A percentile compares a stretch with the other conserved stretches of the same genome.
These are phyloP conservation scores for Elaeis oleifera DNA, from an alignment of 202 grass and related monocot genomes.

Conservation along the genomic window DNA sequence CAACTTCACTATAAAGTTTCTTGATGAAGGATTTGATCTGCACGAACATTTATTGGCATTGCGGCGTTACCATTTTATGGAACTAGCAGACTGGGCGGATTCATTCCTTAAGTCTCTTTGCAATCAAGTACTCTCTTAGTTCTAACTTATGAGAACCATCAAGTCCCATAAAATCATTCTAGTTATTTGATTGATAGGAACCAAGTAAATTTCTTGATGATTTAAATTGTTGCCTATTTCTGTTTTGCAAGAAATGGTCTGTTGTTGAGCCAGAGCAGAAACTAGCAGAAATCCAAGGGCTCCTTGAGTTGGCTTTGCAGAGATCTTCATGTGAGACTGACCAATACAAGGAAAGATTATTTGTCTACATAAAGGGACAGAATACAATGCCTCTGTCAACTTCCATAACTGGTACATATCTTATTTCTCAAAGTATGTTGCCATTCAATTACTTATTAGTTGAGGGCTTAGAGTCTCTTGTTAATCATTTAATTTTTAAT, in stretches of 20 bases:
- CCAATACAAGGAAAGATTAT: slow-evolving; percentile 75
- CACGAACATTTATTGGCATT: slow-evolving; percentile 63
- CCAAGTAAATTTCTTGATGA: not conserved
- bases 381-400: slow-evolving; percentile 26
- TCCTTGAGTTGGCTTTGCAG: slow-evolving; percentile 80
- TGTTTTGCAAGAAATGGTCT: slow-evolving; percentile 56
- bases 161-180: not conserved
- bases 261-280: slow-evolving; percentile 56
- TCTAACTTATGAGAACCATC: slow-evolving; percentile 12
- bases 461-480: no score
- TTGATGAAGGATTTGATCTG: slow-evolving; percentile 93
- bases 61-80: slow-evolving; percentile 93
- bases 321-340: slow-evolving; percentile 86
- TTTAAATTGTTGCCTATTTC: slow-evolving; percentile 16
- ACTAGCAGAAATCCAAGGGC: slow-evolving; percentile 69
- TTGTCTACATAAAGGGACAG: slow-evolving; percentile 60
- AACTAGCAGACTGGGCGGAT: slow-evolving; percentile 85
- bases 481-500: no score
- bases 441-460: no score
- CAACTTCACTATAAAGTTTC: slow-evolving; percentile 92
- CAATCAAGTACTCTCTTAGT: slow-evolving; percentile 44
- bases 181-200: not conserved
- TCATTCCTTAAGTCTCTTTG: slow-evolving; percentile 64
- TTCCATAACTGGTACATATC: slow-evolving; percentile 50
- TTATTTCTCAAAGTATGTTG: slow-evolving; percentile 13